A percentile compares a stretch with the other conserved stretches of the same genome.
These are phyloP conservation scores for Diplodia sapinea DNA, from an alignment of 2,329 filamentous ascomycete species.

Conservation along the genomic window DNA sequence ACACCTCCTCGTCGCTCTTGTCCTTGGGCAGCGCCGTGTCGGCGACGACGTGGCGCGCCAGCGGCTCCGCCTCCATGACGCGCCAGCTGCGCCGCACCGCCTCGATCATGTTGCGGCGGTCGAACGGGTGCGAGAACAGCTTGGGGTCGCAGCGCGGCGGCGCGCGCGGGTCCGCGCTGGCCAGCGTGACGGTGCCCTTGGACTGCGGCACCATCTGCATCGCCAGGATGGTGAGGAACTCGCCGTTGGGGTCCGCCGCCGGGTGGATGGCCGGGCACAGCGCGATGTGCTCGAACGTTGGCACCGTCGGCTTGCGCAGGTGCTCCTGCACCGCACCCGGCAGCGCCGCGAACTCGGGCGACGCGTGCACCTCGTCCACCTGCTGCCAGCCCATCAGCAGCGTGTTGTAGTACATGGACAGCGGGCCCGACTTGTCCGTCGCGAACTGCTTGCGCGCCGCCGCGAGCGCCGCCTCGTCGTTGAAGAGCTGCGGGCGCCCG, in stretches of 20 bases:
- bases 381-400: slow-evolving; percentile 49
- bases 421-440: slow-evolving; percentile 10
- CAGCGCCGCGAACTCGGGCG: slow-evolving; percentile 59
- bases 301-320: slow-evolving; percentile 58
- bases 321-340: slow-evolving; percentile 52
- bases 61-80: slow-evolving; percentile 49
- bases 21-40: slow-evolving; percentile 37
- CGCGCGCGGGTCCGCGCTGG: slow-evolving; percentile 58
- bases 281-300: slow-evolving; percentile 62
- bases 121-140: slow-evolving; percentile 61
- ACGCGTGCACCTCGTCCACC: slow-evolving; percentile 38
- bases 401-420: slow-evolving; percentile 28
- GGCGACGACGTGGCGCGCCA: slow-evolving; percentile 52
- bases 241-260: slow-evolving; percentile 39
- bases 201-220: slow-evolving; percentile 61
- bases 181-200: slow-evolving; percentile 58
- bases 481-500: slow-evolving; percentile 24
- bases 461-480: slow-evolving; percentile 13
- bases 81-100: slow-evolving; percentile 51
- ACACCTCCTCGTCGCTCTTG: slow-evolving; percentile 60
- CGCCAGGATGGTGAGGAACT: slow-evolving; percentile 40
- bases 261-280: slow-evolving; percentile 27
- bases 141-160: slow-evolving; percentile 61
- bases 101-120: slow-evolving; percentile 58
- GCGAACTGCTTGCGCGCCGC: slow-evolving; percentile 24